A percentile compares a stretch with the other conserved stretches of the same genome.
Conservation (phyloP, 2,329 filamentous ascomycete genomes). For the Alternaria angustiovoidea region DNA sequence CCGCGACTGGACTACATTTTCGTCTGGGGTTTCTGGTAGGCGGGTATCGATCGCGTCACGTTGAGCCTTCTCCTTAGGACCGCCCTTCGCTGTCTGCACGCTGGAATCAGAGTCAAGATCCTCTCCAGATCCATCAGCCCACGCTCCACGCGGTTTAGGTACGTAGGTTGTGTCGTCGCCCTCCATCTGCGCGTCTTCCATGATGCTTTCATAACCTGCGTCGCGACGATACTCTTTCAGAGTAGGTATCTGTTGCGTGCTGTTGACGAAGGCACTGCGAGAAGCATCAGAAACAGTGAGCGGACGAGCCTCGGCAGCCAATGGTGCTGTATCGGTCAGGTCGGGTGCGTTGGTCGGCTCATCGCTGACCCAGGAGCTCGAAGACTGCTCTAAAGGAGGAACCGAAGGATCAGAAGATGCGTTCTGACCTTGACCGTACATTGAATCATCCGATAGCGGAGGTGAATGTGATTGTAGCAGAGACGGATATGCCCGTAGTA, state of each 20-base stretch:
- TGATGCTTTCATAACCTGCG: conserved; percentile 13
- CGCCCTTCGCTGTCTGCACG: conserved; percentile 33
- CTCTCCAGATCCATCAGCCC: conserved; percentile 52
- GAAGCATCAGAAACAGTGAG: conserved; percentile 43
- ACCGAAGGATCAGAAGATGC: conserved; percentile 24
- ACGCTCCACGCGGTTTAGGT: conserved; percentile 28
- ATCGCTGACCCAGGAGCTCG: conserved; percentile 27
- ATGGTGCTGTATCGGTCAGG: conserved; percentile 19
- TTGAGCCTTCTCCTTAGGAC: conserved; percentile 22
- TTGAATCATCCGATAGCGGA: conserved; percentile 29
- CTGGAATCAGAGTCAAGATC: conserved; percentile 39
- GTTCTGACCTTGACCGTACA: conserved; percentile 24
- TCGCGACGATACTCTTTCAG: conserved; percentile 29
- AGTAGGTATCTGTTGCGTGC: conserved; percentile 52
- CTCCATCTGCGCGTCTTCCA: conserved; percentile 36
- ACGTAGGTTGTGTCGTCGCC: conserved; percentile 24
- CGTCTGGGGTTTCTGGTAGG: conserved; percentile 12
- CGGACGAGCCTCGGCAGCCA: conserved; percentile 14
- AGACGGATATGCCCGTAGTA: conserved; percentile 31
- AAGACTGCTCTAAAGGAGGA: conserved; percentile 28
- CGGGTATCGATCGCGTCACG: conserved; percentile 9
- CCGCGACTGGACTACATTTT: conserved; percentile 3
- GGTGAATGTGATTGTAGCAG: conserved; percentile 31
- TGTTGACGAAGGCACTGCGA: conserved; percentile 54
- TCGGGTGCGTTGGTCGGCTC: conserved; percentile 27